Evolutionary conservation across 2,329 filamentous ascomycete species (phyloP), one percentile per base, ranked within the genome.

Genomic region (Epichloe brachyelytri): DNA sequence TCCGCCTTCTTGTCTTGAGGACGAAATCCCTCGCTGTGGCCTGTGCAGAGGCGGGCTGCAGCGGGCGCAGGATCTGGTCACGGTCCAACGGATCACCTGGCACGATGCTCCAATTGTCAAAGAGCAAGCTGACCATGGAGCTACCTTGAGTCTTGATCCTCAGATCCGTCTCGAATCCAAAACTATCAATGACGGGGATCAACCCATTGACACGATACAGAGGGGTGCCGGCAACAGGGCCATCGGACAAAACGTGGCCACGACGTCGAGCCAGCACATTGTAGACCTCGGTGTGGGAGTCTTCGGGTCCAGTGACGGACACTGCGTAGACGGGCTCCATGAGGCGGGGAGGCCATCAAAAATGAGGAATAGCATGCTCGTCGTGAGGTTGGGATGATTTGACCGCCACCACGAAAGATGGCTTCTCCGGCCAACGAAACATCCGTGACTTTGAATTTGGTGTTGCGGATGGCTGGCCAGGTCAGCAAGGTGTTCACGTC

Each of bases 311-410:
- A 4, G 88, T 93, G 80, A 97, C 95, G 41, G 86, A 88, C 60
- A 91, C 91, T 4, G 85, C 80, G 71, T 96, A 98, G 44, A 97
- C 79, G 1, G 93, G 93, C 68, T 98, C 93, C 90, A 98, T 97
- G 33, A 98, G 78, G 44, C 93, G 82, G 30, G 93, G 88, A 93
- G 3, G 93, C 91, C 88, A 97, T 96, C 46, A 98, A 76, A 74
- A 98, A 98, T 15, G 88, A 93, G 6, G 86, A 91, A 69, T 98
- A 98, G 68, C 93, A 91, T 11, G 93, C 89, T 51, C 93, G 81
- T 50, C 93, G 84, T 53, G 90, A 84, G 1, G 93, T 97, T 44
- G 93, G 93, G 64, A 98, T 98, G 63, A 98, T 94, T 68, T 98
- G 93, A 43, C 93, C 93, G 58, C 91, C 91, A 52, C 93, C 93